A percentile compares a stretch with the other conserved stretches of the same genome.
These are phyloP conservation scores for Candida glucosophila DNA, from an alignment of 1,139 yeast species.

Conservation along the genomic window DNA sequence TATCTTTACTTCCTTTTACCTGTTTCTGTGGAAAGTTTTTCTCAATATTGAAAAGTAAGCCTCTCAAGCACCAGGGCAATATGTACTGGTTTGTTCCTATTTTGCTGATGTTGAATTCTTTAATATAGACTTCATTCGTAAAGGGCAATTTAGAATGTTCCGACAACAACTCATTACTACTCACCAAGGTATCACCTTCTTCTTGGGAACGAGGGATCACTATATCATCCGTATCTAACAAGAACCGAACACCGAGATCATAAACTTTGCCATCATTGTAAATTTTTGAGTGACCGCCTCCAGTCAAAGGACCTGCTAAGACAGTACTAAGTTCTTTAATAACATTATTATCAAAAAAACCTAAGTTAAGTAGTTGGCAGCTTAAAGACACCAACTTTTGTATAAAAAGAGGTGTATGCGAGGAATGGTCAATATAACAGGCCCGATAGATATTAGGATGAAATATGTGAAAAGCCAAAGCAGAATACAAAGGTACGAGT, in stretches of 20 bases:
- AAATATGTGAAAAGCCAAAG: conserved; percentile 69
- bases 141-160: conserved; percentile 18
- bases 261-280: conserved; percentile 84
- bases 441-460: conserved; percentile 91
- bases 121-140: conserved; percentile 44
- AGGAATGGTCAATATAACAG: conserved; percentile 70
- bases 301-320: conserved; percentile 84
- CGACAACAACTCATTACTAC: conserved; percentile 7
- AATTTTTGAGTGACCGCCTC: conserved; percentile 89
- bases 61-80: conserved; percentile 89
- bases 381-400: conserved; percentile 38
- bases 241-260: conserved; percentile 66
- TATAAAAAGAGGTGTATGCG: conserved; percentile 40
- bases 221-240: conserved; percentile 68
- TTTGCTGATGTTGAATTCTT: conserved; percentile 52
- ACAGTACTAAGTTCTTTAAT: conserved; percentile 75
- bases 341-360: conserved; percentile 67
- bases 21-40: conserved; percentile 40
- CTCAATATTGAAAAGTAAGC: conserved; percentile 59
- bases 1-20: conserved; percentile 17
- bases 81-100: conserved; percentile 74
- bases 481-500: conserved; percentile 83
- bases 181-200: conserved; percentile 6
- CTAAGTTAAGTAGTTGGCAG: conserved; percentile 50
- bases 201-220: conserved; percentile 11